Conservation (phyloP, 805 yeast species). For the Hanseniaspora lachancei region DNA sequence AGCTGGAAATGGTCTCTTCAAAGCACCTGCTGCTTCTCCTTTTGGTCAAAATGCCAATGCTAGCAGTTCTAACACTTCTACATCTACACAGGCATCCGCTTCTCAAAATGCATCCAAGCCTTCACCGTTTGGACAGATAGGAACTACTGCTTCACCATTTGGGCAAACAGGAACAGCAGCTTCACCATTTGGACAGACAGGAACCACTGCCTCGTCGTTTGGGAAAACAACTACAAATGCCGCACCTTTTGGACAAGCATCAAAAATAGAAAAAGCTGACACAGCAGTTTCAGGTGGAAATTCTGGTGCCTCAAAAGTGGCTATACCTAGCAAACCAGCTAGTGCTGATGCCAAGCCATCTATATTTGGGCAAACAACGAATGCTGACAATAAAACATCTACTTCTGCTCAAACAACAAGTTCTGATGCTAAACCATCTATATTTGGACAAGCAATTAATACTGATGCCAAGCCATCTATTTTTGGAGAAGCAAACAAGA, state of each 20-base stretch:
- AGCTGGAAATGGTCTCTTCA: background rate
- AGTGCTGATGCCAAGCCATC: background rate
- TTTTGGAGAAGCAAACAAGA: background rate
- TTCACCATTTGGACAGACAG: constrained; percentile 1
- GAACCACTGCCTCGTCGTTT: background rate
- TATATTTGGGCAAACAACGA: background rate
- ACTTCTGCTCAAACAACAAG: background rate
- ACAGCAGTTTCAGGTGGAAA: background rate
- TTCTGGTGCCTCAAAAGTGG: background rate
- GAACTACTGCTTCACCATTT: background rate
- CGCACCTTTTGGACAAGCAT: background rate
- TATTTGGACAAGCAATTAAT: background rate
- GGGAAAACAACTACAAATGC: background rate
- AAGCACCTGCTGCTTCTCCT: background rate
- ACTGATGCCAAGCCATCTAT: background rate
- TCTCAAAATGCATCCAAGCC: background rate
- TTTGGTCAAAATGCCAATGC: background rate
- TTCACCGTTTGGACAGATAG: background rate
- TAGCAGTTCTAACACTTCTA: background rate
- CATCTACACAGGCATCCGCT: too few relatives aligned
- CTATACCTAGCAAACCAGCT: background rate
- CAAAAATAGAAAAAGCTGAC: background rate
- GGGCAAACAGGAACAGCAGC: background rate
- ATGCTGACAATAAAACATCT: background rate
- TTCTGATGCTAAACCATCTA: background rate